Conservation (phyloP, 495 filamentous ascomycete genomes). For the Penicillium dipodomyicola region DNA sequence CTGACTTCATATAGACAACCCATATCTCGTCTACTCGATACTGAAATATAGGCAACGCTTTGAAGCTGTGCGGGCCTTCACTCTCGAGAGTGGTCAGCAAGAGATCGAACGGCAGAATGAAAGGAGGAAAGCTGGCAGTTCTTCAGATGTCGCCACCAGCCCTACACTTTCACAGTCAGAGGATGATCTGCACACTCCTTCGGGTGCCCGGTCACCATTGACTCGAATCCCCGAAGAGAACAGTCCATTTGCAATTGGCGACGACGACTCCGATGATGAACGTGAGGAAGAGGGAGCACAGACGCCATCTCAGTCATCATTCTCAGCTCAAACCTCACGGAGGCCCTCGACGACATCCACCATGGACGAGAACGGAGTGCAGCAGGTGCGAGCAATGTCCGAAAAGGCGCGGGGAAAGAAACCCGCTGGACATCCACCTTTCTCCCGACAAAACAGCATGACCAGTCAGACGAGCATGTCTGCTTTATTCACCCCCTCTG, state of each 20-base stretch:
- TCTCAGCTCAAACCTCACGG: slow-evolving; percentile 67
- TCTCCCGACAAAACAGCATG: slow-evolving; percentile 90
- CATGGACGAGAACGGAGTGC: slow-evolving; percentile 77
- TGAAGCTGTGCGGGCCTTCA: slow-evolving; percentile 85
- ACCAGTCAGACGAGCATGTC: slow-evolving; percentile 74
- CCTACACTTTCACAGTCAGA: slow-evolving; percentile 55
- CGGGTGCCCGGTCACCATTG: slow-evolving; percentile 58
- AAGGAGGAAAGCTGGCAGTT: slow-evolving; percentile 65
- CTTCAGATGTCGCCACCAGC: slow-evolving; percentile 31
- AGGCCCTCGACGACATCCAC: slow-evolving; percentile 70
- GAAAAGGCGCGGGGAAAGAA: slow-evolving; percentile 97
- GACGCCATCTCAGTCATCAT: slow-evolving; percentile 69
- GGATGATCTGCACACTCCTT: slow-evolving; percentile 69
- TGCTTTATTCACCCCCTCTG: slow-evolving; percentile 47
- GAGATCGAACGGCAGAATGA: slow-evolving; percentile 83
- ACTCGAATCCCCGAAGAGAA: slow-evolving; percentile 79
- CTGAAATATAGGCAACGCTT: slow-evolving; percentile 79
- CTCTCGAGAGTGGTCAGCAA: slow-evolving; percentile 90
- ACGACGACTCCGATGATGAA: slow-evolving; percentile 79
- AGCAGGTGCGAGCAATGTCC: slow-evolving; percentile 92
- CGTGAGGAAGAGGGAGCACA: slow-evolving; percentile 51
- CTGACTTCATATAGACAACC: slow-evolving; percentile 59
- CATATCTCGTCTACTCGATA: slow-evolving; percentile 77
- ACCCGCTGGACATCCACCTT: slow-evolving; percentile 78
- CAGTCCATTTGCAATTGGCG: slow-evolving; percentile 83